These are phyloP conservation scores for Zygosaccharomyces siamensis DNA, from an alignment of 805 yeast species.

Conservation along the genomic window DNA sequence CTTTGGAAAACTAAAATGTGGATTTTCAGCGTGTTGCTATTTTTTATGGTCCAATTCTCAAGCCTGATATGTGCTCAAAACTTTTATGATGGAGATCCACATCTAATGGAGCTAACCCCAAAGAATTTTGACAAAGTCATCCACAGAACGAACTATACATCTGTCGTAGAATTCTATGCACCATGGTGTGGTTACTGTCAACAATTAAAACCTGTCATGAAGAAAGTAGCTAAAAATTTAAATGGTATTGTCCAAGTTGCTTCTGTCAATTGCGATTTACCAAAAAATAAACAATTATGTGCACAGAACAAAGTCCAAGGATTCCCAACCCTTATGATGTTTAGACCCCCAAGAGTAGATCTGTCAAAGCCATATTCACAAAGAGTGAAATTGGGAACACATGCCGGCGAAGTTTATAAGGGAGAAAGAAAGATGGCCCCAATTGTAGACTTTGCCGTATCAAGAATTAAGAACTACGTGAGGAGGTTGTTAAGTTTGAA, in stretches of 20 bases:
- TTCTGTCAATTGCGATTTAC: constrained; percentile 81
- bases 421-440: constrained; percentile 58
- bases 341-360: constrained; percentile 69
- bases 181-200: constrained; percentile 98
- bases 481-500: constrained; percentile 42
- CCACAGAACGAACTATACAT: constrained; percentile 64
- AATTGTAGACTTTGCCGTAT: constrained; percentile 49
- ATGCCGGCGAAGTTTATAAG: constrained; percentile 51
- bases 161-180: constrained; percentile 86
- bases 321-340: constrained; percentile 78
- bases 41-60: constrained; percentile 5
- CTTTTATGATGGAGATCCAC: constrained; percentile 30
- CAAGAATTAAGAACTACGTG: constrained; percentile 63
- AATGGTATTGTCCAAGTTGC: constrained; percentile 60
- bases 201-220: constrained; percentile 58
- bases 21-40: constrained; percentile 2
- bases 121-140: constrained; percentile 63
- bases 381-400: constrained; percentile 24
- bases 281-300: constrained; percentile 64
- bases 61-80: constrained; percentile 18
- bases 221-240: constrained; percentile 57
- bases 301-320: constrained; percentile 60
- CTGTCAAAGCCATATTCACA: constrained; percentile 22
- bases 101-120: constrained; percentile 54
- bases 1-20: constrained; percentile 2